Evolutionary conservation across 169 alveolate genomes (phyloP), one percentile per base, ranked within the genome.

Genomic region (Eimeria praecox): DNA sequence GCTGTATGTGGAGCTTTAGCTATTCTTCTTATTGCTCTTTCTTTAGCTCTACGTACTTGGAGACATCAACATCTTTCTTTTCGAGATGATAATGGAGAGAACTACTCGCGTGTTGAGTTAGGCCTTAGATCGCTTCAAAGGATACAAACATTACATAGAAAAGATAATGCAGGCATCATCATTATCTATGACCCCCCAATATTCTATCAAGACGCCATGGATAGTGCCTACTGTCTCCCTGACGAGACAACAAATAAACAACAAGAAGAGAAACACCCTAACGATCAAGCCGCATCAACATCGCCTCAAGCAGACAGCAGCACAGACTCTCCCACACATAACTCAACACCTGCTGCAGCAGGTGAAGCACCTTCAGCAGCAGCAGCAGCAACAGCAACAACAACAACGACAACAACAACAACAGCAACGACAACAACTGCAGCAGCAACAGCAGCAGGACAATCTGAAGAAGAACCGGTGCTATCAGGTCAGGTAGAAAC

Each of bases 1-100:
- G 62, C 49, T 12, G 88, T n/a, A 27, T 78, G 88, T 24, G 88
- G 88, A 40, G 54, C 62, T 30, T 30, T 78, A 1, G 54, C 88
- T 9, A 78, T 78, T 8, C 18, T 78, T 2, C 33, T 78, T 1
- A 78, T 44, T 2, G 88, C 88, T 6, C 35, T 33, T 12, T 42
- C 88, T 27, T 35, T 78, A 0, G 33, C 64, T 44, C 59, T 78
- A 0, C 88, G 62, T 1, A 38, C 88, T 1, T 78, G 88, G 88
- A 35, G 88, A 18, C 49, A 38, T 27, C 88, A 78, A 49, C 33
- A 2, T 18, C 56, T 78, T 10, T 0, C 35, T 40, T 78, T 42
- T 35, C 10, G 3, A 3, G 88, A 78, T 30, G 54, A 0, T 18
- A 78, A 78, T 64, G 88, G 88, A 2, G 42, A 38, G 38, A 78